These are phyloP conservation scores for Starmera caribaea DNA, from an alignment of 805 yeast species.

Conservation along the genomic window DNA sequence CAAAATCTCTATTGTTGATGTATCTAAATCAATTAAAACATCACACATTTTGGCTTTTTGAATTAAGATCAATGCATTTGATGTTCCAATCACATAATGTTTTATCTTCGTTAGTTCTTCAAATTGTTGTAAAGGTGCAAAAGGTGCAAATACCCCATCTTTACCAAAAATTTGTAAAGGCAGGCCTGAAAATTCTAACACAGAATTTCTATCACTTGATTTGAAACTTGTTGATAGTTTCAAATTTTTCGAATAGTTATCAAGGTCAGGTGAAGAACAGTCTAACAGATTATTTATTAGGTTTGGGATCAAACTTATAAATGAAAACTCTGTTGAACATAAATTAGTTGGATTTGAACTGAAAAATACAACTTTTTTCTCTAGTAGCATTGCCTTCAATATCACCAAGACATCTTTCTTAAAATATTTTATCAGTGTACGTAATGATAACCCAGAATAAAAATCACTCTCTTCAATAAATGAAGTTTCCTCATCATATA, in stretches of 20 bases:
- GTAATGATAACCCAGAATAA: conserved; percentile 65
- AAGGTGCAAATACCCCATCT: conserved; percentile 87
- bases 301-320: conserved; percentile 78
- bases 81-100: conserved; percentile 75
- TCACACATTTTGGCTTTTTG: conserved; percentile 58
- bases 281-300: conserved; percentile 62
- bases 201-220: conserved; percentile 69
- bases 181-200: conserved; percentile 73
- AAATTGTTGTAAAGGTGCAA: conserved; percentile 87
- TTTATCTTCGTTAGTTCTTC: conserved; percentile 57
- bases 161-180: conserved; percentile 81
- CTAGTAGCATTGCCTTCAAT: conserved; percentile 70
- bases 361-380: conserved; percentile 64
- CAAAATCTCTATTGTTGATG: conserved; percentile 34
- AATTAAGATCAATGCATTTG: conserved; percentile 70
- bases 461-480: conserved; percentile 44
- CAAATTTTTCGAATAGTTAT: conserved; percentile 41
- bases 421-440: conserved; percentile 51
- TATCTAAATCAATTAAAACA: conserved; percentile 61
- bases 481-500: conserved; percentile 21
- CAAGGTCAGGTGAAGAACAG: conserved; percentile 69
- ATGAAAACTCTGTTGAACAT: conserved; percentile 74
- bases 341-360: conserved; percentile 72
- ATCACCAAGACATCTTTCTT: conserved; percentile 51
- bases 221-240: conserved; percentile 55